Base-by-base conservation (phyloP, 345 rosid genomes). In the Brassica napus region DNA sequence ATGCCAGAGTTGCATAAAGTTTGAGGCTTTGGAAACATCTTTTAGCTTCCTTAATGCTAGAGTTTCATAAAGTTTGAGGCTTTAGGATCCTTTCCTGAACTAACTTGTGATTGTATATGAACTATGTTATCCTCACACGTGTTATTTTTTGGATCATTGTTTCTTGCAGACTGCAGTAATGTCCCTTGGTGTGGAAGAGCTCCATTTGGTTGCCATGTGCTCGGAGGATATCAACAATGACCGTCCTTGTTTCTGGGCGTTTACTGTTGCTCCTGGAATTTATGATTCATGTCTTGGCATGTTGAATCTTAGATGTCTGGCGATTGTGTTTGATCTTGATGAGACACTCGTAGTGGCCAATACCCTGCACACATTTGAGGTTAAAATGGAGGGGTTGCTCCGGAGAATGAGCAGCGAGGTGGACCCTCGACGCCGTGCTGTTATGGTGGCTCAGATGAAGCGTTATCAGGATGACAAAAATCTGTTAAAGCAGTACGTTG, bases 291-390 rank as follows among this genome's bases (percentile, higher is more conserved):
- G 97, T 86, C 93, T 93, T 69, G 85, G 82, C 81, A 90, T 96
- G 99, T 76, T 96, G 82, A 92, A 96, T 75, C 87, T 92, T 77
- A 91, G 98, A 83, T 96, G 99, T 77, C 88, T 96, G 66, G 97
- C 97, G 73, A 96, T 96, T 75, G 99, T 96, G 62, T 96, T 96
- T 89, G 98, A 96, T 85, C 91, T 96, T 8, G 99, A 93, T 82
- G 99, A 96, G 82, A 96, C 99, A 35, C 92, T 96, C 11, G 83
- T 96, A 44, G 99, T 95, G 79, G 99, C 99, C 10, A 93, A 90
- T 86, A 93, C 99, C 47, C 89, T 90, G 97, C 92, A 95, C 2
- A 90, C 99, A 2, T 96, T 96, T 63, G 98, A 96, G 82, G 97
- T 92, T 83, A 89, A 87, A 84, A 96, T 93, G 62, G 97, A 93